phyloP scores from a whole-genome alignment of 768 basidiomycete genomes.

The Lentinus tigrinus region DNA sequence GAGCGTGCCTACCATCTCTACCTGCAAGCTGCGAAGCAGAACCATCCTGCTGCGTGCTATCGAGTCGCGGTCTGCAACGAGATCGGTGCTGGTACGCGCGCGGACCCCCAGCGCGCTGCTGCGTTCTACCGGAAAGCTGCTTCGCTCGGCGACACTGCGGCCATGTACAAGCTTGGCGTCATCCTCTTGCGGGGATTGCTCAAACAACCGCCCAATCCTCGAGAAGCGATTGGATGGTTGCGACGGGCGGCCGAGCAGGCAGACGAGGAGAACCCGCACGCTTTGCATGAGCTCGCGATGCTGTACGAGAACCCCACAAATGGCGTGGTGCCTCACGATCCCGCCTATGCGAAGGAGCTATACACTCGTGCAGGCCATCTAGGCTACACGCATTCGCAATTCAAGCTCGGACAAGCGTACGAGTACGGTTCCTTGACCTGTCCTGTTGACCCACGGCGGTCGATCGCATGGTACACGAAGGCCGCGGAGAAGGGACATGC shows the following conservation, averaged over 20 bases:
- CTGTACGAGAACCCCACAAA: constrained; percentile 74
- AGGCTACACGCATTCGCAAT: constrained; percentile 91
- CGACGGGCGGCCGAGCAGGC: constrained; percentile 95
- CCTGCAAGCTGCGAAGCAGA: constrained; percentile 95
- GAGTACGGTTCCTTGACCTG: constrained; percentile 90
- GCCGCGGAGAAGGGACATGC: constrained; percentile 96
- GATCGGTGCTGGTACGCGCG: constrained; percentile 92
- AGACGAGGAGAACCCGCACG: constrained; percentile 97
- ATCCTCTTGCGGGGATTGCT: constrained; percentile 84
- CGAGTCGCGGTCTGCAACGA: constrained; percentile 99
- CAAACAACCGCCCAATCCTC: constrained; percentile 78
- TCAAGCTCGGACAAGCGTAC: constrained; percentile 92
- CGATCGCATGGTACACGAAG: constrained; percentile 98
- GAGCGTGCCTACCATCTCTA: constrained; percentile 98
- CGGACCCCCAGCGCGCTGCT: constrained; percentile 84
- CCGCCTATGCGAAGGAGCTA: constrained; percentile 76
- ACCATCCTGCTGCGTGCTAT: constrained; percentile 92
- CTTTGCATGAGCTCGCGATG: constrained; percentile 91
- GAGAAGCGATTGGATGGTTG: constrained; percentile 94
- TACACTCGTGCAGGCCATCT: constrained; percentile 91
- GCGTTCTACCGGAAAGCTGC: constrained; percentile 97
- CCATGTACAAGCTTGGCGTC: constrained; percentile 99
- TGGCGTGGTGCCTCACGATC: constrained; percentile 74
- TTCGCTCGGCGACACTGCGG: constrained; percentile 92
- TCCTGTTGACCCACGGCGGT: constrained; percentile 88